Evolutionary conservation across 768 basidiomycete species (phyloP), one percentile per base, ranked within the genome.

Genomic region (Lepiota subincarnata): DNA sequence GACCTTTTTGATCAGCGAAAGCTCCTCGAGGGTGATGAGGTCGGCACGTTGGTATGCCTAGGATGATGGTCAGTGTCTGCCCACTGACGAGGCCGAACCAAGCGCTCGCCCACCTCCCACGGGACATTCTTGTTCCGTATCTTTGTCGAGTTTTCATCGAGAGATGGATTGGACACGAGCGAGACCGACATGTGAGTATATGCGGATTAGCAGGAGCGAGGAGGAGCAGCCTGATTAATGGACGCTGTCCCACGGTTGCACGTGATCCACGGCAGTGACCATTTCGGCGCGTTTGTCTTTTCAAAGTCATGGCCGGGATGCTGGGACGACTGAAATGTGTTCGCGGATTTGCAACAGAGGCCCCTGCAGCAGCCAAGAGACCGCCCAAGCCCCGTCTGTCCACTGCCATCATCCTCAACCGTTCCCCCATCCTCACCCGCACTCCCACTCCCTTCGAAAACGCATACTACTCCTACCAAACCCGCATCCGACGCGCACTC

Each of bases 21-120:
- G 80, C 66, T 98, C 94, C 53, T 97, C 93, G 4, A 81, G 77
- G 8, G 92, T 90, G 63, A 98, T 82, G 39, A 94, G 82, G 41
- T 86, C 92, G 41, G 92, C 94, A 60, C 96, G 86, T 73, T 97
- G 94, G 74, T 98, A 97, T 56, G 89, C 93, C 94, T 98, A 60
- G 19, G 46, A 47, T 55, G 63, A 41, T 68, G 63, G 48, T 34
- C 48, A 48, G 48, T 35, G 24, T 42, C 40, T 34, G 36, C 13
- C 19, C 20, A 48, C 37, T 14, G 5, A 24, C 24, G 24, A 24
- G 24, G 24, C 24, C 24, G 10, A 38, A 12, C 51, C 22, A 10
- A 54, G 43, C 47, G 4, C 2, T 8, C 4, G 39, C 74, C 55
- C 54, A 96, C 96, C 86, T 97, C 94, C 96, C 96, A 98, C 59